These are phyloP conservation scores for Salmacisia buchloeana DNA, from an alignment of 1,284 basidiomycete species.

Conservation along the genomic window DNA sequence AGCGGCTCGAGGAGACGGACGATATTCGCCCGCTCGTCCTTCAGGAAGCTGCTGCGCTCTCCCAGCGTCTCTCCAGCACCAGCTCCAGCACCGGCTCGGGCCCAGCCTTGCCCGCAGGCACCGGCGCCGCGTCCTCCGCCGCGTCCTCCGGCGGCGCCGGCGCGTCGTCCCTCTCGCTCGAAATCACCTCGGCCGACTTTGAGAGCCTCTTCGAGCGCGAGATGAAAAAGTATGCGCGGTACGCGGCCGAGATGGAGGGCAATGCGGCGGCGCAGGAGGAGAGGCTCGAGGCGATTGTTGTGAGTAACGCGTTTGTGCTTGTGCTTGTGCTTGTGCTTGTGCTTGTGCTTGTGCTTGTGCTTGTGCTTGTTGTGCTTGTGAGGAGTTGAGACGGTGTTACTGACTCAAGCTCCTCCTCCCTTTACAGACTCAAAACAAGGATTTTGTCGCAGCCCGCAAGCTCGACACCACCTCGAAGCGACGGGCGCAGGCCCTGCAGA, in stretches of 20 bases:
- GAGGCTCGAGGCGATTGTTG: constrained; percentile 66
- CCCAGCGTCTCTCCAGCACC: constrained; percentile 58
- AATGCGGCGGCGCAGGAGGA: constrained; percentile 63
- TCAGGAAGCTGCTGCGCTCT: constrained; percentile 59
- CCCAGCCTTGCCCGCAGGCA: too few species aligned
- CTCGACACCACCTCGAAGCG: constrained; percentile 73
- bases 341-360: too few species aligned
- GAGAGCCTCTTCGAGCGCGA: constrained; percentile 74
- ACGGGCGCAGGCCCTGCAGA: constrained; percentile 76
- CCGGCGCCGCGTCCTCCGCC: background rate
- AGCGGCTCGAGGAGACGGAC: constrained; percentile 64
- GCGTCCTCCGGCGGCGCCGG: background rate
- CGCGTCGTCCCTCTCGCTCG: background rate
- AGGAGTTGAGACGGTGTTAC: too few species aligned
- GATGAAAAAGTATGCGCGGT: constrained; percentile 73
- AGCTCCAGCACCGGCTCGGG: too few species aligned
- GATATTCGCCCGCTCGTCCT: constrained; percentile 70
- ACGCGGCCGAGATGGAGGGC: constrained; percentile 62
- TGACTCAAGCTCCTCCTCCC: background rate
- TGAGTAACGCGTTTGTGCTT: too few species aligned
- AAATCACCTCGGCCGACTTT: constrained; percentile 55
- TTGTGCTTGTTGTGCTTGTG: too few species aligned
- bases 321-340: too few species aligned
- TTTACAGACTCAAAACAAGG: constrained; percentile 64
- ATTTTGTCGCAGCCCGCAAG: constrained; percentile 70